phyloP scores from a whole-genome alignment of 202 grass and related monocot species.

The Musa balbisiana region DNA sequence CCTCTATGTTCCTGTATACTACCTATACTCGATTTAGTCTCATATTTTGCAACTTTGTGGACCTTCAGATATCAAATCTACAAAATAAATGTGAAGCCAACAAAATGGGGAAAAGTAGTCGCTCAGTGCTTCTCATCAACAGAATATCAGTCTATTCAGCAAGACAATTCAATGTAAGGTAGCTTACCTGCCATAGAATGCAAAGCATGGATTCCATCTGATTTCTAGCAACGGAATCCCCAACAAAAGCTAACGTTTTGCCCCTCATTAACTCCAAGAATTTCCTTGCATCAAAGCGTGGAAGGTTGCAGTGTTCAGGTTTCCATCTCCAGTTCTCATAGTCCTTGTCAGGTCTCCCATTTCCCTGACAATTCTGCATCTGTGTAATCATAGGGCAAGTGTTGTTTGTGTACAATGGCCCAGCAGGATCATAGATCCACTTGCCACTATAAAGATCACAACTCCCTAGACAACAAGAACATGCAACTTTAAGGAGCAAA shows the following conservation, averaged over 20 bases:
- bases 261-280: conserved; percentile 94
- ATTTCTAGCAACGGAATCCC: conserved; percentile 88
- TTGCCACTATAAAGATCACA: conserved; percentile 74
- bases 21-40: not conserved
- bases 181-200: conserved; percentile 80
- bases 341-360: conserved; percentile 75
- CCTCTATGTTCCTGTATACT: not conserved
- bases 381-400: conserved; percentile 86
- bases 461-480: conserved; percentile 33
- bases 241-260: conserved; percentile 88
- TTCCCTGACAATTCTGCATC: conserved; percentile 93
- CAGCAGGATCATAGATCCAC: conserved; percentile 64
- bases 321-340: conserved; percentile 92
- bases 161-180: not conserved
- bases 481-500: not conserved
- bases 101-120: not conserved
- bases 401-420: conserved; percentile 81
- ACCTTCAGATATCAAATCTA: not conserved
- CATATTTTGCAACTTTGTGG: not conserved
- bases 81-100: not conserved
- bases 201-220: conserved; percentile 95
- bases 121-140: not conserved
- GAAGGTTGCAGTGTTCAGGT: conserved; percentile 59
- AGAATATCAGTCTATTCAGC: not conserved
- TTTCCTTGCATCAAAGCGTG: conserved; percentile 58